A percentile compares a stretch with the other conserved stretches of the same genome.
Conservation (phyloP, 2,329 filamentous ascomycete species). For the Coniochaeta prunicola region DNA sequence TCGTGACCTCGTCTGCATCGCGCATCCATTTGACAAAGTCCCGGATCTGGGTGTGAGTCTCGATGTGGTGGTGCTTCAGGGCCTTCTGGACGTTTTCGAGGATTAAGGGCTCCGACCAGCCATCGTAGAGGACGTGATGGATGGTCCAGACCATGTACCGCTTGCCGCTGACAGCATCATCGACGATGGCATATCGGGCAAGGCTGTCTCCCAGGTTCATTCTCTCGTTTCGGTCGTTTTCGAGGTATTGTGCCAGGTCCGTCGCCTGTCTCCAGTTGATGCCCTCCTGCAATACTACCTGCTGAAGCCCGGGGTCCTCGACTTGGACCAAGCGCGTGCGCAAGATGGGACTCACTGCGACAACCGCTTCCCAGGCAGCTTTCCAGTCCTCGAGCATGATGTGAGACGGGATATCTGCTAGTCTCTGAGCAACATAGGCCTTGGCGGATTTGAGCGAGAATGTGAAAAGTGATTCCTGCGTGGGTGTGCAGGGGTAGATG, state of each 20-base stretch:
- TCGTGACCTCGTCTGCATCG: constrained; percentile 24
- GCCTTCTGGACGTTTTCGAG: constrained; percentile 17
- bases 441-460: constrained; percentile 40
- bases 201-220: constrained; percentile 34
- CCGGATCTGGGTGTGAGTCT: constrained; percentile 11
- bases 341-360: constrained; percentile 27
- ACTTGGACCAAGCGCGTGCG: constrained; percentile 38
- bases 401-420: constrained; percentile 29
- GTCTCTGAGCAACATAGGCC: constrained; percentile 42
- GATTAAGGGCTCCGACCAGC: constrained; percentile 21
- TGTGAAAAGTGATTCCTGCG: constrained; percentile 47
- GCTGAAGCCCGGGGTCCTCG: constrained; percentile 31
- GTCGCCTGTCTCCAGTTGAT: constrained; percentile 24
- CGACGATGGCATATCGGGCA: constrained; percentile 27
- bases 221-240: constrained; percentile 25
- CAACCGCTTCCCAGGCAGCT: constrained; percentile 28
- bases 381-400: constrained; percentile 28
- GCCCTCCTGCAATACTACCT: constrained; percentile 34
- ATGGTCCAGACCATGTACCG: constrained; percentile 27
- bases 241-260: constrained; percentile 30
- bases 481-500: constrained; percentile 42
- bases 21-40: constrained; percentile 40
- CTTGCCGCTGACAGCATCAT: constrained; percentile 5
- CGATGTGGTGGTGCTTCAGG: constrained; percentile 6
- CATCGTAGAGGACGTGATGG: constrained; percentile 32